Evolutionary conservation across 805 yeast species (phyloP).

Genomic region (Cyberlindnera veronae): DNA sequence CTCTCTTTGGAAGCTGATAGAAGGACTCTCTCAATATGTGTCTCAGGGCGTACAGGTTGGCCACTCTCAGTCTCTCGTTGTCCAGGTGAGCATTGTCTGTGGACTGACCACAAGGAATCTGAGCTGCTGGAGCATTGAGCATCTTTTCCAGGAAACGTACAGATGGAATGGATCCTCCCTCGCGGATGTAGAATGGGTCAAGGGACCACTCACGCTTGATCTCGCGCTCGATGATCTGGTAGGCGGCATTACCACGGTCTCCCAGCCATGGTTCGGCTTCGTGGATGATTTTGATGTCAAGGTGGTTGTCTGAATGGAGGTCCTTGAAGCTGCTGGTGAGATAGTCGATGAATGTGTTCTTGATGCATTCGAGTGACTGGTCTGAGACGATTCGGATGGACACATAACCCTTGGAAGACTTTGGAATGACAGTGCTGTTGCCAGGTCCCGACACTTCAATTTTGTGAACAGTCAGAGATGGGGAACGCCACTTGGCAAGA

Average conservation of each 20-base stretch:
- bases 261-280: slow-evolving; percentile 98
- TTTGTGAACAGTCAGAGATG: slow-evolving; percentile 84
- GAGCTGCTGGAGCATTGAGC: slow-evolving; percentile 87
- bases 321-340: slow-evolving; percentile 45
- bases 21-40: slow-evolving; percentile 42
- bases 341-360: slow-evolving; percentile 43
- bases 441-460: slow-evolving; percentile 87
- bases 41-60: slow-evolving; percentile 73
- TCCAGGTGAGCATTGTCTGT: slow-evolving; percentile 92
- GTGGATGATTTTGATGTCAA: slow-evolving; percentile 61
- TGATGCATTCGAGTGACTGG: slow-evolving; percentile 64
- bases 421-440: slow-evolving; percentile 87
- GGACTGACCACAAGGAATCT: slow-evolving; percentile 94
- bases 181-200: slow-evolving; percentile 84
- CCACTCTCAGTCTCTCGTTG: slow-evolving; percentile 78
- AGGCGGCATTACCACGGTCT: slow-evolving; percentile 72
- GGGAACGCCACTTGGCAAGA: slow-evolving; percentile 82
- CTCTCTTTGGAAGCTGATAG: slow-evolving; percentile 21
- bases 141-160: slow-evolving; percentile 78
- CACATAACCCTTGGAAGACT: slow-evolving; percentile 66
- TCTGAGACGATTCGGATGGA: slow-evolving; percentile 89
- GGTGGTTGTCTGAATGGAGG: slow-evolving; percentile 57
- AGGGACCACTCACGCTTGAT: slow-evolving; percentile 69
- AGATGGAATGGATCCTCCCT: slow-evolving; percentile 96
- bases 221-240: slow-evolving; percentile 59